A percentile compares a stretch with the other conserved stretches of the same genome.
Evolutionary conservation across 83 land plant genomes (phyloP).

Genomic region (Diphasiastrum complanatum): DNA sequence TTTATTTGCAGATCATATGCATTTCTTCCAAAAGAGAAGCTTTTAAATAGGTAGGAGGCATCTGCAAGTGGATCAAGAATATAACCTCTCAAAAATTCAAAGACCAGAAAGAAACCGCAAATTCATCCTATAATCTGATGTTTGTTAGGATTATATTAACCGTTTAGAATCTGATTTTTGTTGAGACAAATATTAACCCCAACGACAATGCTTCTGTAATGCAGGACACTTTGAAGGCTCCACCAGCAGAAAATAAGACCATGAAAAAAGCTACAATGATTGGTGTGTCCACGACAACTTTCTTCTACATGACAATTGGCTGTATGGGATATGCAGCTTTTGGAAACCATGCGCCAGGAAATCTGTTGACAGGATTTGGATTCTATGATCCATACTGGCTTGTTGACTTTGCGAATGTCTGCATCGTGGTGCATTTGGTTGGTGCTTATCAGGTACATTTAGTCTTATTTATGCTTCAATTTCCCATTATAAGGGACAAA

Average conservation of each 20-base stretch:
- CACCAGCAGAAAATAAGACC: slow-evolving; percentile 14
- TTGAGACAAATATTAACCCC: not conserved
- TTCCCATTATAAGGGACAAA: not conserved
- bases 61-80: not conserved
- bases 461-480: not conserved
- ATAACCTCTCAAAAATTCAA: too few species aligned
- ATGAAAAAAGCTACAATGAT: slow-evolving; percentile 9
- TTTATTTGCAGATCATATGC: not conserved
- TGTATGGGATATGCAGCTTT: slow-evolving; percentile 17
- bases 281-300: slow-evolving; percentile 7
- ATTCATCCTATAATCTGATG: too few species aligned
- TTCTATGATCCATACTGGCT: slow-evolving; percentile 21
- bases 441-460: slow-evolving; percentile 19
- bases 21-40: not conserved
- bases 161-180: not conserved
- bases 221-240: slow-evolving; percentile 16
- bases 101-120: too few species aligned
- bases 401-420: slow-evolving; percentile 14
- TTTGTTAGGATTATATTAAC: too few species aligned
- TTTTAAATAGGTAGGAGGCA: not conserved
- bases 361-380: slow-evolving; percentile 17
- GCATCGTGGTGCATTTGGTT: slow-evolving; percentile 16
- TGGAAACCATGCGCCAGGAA: slow-evolving; percentile 14
- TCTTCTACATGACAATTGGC: slow-evolving; percentile 13
- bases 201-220: not conserved